Evolutionary conservation across 768 basidiomycete genomes (phyloP), one percentile per base, ranked within the genome.

Genomic region (Agaricus blazei): DNA sequence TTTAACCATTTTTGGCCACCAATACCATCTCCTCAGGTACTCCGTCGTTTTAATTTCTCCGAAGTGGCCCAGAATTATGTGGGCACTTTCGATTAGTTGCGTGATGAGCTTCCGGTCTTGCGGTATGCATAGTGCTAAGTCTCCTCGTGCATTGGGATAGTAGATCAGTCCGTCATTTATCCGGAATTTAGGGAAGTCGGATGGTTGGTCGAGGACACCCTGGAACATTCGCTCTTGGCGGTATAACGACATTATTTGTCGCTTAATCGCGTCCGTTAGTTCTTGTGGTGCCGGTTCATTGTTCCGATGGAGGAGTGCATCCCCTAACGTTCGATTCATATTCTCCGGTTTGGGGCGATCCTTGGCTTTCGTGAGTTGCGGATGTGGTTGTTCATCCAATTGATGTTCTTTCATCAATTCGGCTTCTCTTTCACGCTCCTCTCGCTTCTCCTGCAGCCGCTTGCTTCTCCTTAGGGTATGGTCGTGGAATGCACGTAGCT

Each of bases 21-120:
- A 76, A 43, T 63, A 72, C 65, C 65, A 71, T 9, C 63, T 51
- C 1, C 69, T 54, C 0, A 75, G 38, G 44, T 74, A 74, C 0
- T 65, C 63, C 0, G 53, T 8, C 0, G 68, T 75, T 26, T 61
- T 51, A 5, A 64, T 60, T 1, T 48, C n/a, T 0, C 71, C 65
- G 19, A 71, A 65, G 44, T 75, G 73, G 0, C 72, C 74, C 0
- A 76, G 51, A 0, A 63, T 55, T 0, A 6, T 8, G 47, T 75
- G 72, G 0, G 65, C 69, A n/a, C 67, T 56, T 1, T 56, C 41
- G 1, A 70, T 36, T 1, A 59, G 54, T 2, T 11, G 49, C 11
- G 51, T 60, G 12, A 60, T 43, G 40, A 63, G 9, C 19, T 46
- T 23, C 31, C 51, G 48, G 8, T 49, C 19, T 2, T 54, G 24